These are phyloP conservation scores for Pleurostoma richardsiae DNA, from an alignment of 2,329 filamentous ascomycete species.

Conservation along the genomic window DNA sequence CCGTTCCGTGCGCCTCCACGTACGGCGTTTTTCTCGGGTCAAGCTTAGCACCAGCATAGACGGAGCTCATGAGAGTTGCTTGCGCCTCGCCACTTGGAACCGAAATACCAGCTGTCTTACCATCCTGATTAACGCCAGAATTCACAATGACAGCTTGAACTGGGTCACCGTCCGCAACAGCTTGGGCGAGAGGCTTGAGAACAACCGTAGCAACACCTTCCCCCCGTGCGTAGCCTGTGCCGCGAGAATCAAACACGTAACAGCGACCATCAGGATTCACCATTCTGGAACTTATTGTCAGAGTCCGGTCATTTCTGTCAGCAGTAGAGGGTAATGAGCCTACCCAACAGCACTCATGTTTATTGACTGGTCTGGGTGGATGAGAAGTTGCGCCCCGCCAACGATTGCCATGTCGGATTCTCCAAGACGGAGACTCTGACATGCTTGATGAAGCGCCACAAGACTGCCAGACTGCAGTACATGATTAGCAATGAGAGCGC, in stretches of 20 bases:
- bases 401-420: constrained; percentile 21
- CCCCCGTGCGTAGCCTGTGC: constrained; percentile 28
- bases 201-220: constrained; percentile 30
- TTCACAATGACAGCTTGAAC: constrained; percentile 20
- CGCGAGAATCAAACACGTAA: constrained; percentile 21
- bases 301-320: background rate
- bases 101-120: constrained; percentile 28
- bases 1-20: constrained; percentile 22
- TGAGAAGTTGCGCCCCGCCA: constrained; percentile 16
- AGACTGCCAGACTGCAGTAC: constrained; percentile 15
- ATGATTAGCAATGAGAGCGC: constrained; percentile 23
- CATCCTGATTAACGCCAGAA: constrained; percentile 32
- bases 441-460: constrained; percentile 21
- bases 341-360: constrained; percentile 8
- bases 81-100: constrained; percentile 21
- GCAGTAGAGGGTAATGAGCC: background rate
- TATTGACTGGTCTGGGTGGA: constrained; percentile 16
- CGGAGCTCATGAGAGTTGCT: constrained; percentile 11
- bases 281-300: constrained; percentile 1
- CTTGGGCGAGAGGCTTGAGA: constrained; percentile 30
- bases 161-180: constrained; percentile 24
- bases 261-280: constrained; percentile 14
- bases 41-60: constrained; percentile 12
- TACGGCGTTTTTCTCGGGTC: constrained; percentile 11
- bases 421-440: constrained; percentile 19